These are phyloP conservation scores for Trichosporon sp. DNA, from an alignment of 1,284 basidiomycete genomes.

Conservation along the genomic window DNA sequence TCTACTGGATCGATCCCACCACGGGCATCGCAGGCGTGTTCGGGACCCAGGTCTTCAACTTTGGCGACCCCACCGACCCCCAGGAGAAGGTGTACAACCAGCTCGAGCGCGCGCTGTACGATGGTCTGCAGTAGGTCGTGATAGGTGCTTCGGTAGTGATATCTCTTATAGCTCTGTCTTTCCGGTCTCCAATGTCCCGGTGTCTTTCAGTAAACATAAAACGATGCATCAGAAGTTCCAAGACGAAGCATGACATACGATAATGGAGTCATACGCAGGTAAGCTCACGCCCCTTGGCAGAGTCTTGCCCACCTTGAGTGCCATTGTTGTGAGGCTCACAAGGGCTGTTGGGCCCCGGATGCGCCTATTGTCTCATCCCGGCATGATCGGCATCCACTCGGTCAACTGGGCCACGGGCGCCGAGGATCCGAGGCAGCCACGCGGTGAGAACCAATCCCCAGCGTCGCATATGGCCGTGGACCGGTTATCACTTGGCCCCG, in stretches of 20 bases:
- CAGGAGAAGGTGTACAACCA: constrained; percentile 23
- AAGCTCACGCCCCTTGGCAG: no score
- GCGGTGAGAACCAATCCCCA: neutral
- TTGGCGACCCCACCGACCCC: constrained; percentile 4
- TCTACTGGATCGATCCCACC: constrained; percentile 33
- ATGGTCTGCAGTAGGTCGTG: constrained; percentile 15
- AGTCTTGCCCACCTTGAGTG: no score
- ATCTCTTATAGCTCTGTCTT: neutral
- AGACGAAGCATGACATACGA: no score
- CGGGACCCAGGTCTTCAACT: constrained; percentile 23
- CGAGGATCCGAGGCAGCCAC: neutral
- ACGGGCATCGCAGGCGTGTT: constrained; percentile 28
- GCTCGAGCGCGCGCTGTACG: constrained; percentile 33
- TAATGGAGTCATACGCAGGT: no score
- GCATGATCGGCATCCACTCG: neutral
- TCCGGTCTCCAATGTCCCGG: no score
- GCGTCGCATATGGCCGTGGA: neutral
- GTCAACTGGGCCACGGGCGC: neutral
- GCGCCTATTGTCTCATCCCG: no score
- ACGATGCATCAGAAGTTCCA: no score
- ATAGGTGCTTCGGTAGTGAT: neutral
- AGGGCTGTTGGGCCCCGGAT: no score
- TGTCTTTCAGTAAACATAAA: no score
- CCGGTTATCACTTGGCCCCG: neutral
- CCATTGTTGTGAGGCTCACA: no score